Conservation (phyloP, 2,329 filamentous ascomycete species). For the Graphilbum sp. region DNA sequence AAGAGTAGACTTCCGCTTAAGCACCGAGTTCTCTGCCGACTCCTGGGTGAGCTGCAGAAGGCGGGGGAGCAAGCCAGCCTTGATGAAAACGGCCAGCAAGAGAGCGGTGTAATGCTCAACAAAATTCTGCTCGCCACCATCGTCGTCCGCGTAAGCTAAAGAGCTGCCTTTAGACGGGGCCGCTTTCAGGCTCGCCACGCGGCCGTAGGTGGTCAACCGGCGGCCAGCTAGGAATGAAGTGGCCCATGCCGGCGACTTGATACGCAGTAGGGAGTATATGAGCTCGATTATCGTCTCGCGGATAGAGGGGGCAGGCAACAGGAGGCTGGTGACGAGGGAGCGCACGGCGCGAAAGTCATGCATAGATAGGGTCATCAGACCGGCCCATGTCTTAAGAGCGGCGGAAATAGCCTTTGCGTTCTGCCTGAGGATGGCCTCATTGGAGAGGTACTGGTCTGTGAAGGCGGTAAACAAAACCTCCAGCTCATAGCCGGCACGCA, state of each 20-base stretch:
- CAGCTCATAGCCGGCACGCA: conserved; percentile 79
- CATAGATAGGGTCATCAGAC: conserved; percentile 74
- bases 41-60: conserved; percentile 51
- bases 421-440: conserved; percentile 53
- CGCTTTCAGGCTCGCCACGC: conserved; percentile 73
- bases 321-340: conserved; percentile 55
- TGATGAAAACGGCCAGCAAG: conserved; percentile 69
- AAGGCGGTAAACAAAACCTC: conserved; percentile 85
- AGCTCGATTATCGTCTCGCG: conserved; percentile 75
- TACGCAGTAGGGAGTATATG: conserved; percentile 62
- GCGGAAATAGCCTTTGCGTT: conserved; percentile 88
- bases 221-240: conserved; percentile 88
- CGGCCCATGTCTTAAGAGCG: conserved; percentile 85
- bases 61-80: conserved; percentile 53
- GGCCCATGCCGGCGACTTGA: conserved; percentile 90
- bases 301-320: conserved; percentile 37
- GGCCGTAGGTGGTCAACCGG: conserved; percentile 87
- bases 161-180: not conserved
- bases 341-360: conserved; percentile 72
- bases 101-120: conserved; percentile 90
- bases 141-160: conserved; percentile 34
- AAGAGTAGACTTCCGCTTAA: conserved; percentile 80
- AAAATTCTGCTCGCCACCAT: conserved; percentile 58
- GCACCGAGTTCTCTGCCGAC: conserved; percentile 41
- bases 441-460: conserved; percentile 59